These are phyloP conservation scores for Penstemon newberryi DNA, from an alignment of 257 asterid species.

Conservation along the genomic window DNA sequence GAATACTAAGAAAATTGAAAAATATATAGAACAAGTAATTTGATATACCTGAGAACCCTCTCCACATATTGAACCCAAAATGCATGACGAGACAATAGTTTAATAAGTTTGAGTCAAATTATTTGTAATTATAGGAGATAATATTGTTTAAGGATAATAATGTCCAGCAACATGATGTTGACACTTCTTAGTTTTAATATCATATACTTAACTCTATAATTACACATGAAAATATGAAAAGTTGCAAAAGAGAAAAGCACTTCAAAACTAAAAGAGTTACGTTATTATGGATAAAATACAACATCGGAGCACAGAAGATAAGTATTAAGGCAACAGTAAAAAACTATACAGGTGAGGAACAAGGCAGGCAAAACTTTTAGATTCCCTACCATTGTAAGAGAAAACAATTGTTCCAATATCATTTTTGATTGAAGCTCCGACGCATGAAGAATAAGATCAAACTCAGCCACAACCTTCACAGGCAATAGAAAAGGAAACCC, in stretches of 20 bases:
- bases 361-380: constrained; percentile 48
- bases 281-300: background rate
- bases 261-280: too few species aligned
- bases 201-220: background rate
- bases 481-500: constrained; percentile 55
- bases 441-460: constrained; percentile 87
- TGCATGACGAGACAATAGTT: too few species aligned
- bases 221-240: background rate
- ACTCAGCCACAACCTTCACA: constrained; percentile 93
- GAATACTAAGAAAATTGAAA: too few species aligned
- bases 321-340: constrained; percentile 25
- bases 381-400: constrained; percentile 83
- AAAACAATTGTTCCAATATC: constrained; percentile 67
- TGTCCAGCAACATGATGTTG: too few species aligned
- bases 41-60: too few species aligned
- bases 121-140: too few species aligned
- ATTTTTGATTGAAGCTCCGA: constrained; percentile 84
- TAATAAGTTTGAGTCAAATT: too few species aligned
- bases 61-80: too few species aligned
- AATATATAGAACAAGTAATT: too few species aligned
- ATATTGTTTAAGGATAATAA: too few species aligned
- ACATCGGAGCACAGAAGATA: background rate
- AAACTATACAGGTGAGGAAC: constrained; percentile 29
- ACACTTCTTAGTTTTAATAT: too few species aligned
- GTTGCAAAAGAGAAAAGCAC: background rate